Evolutionary conservation across 1,139 yeast genomes (phyloP).

Genomic region (Geotrichum europaeum): DNA sequence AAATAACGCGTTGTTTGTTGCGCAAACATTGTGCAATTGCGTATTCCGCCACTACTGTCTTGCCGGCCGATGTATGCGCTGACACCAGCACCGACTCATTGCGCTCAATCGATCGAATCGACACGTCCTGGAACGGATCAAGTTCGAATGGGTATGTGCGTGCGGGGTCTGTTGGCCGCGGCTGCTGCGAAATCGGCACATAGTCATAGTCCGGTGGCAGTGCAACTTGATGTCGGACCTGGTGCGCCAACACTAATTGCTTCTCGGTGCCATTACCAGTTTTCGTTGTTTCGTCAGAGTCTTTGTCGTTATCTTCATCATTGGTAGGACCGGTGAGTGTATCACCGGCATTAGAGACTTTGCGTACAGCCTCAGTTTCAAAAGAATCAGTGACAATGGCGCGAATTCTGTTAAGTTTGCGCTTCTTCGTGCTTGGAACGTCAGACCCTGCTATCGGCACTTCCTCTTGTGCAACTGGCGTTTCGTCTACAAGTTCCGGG

Average conservation of each 20-base stretch:
- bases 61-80: constrained; percentile 95
- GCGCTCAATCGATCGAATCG: constrained; percentile 89
- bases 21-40: constrained; percentile 90
- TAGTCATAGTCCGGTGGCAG: constrained; percentile 88
- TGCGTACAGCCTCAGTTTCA: not conserved
- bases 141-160: constrained; percentile 84
- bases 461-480: not conserved
- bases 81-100: constrained; percentile 95
- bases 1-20: constrained; percentile 85
- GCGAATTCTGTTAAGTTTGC: not conserved
- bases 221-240: constrained; percentile 96
- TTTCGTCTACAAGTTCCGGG: not conserved
- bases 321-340: not conserved
- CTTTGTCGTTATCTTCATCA: not conserved
- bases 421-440: not conserved
- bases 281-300: not conserved
- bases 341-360: not conserved
- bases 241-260: constrained; percentile 43
- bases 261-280: not conserved
- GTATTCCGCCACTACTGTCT: constrained; percentile 88
- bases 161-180: constrained; percentile 48
- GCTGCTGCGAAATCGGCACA: constrained; percentile 81
- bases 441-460: not conserved
- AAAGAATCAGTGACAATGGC: constrained; percentile 1
- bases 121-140: constrained; percentile 95